A percentile compares a stretch with the other conserved stretches of the same genome.
Conservation (phyloP, 352 stramenopile species). For the Pythium inflatum region DNA sequence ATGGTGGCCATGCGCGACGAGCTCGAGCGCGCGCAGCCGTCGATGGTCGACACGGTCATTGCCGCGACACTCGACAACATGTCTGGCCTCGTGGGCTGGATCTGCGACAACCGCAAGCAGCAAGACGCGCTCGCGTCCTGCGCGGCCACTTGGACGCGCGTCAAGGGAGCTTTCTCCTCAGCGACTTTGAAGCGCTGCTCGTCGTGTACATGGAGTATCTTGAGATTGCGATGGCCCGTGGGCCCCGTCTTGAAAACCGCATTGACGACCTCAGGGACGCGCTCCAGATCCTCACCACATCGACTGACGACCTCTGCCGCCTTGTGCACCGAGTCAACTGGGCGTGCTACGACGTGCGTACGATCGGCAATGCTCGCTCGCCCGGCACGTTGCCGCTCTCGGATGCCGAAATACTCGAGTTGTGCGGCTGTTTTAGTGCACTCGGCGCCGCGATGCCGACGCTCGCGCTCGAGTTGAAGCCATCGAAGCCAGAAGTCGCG, state of each 20-base stretch:
- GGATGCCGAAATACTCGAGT: conserved; percentile 9
- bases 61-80: conserved; percentile 1
- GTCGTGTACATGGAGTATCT: conserved; percentile 24
- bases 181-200: conserved; percentile 20
- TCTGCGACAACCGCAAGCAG: conserved; percentile 4
- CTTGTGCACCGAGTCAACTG: conserved; percentile 8
- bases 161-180: conserved; percentile 19
- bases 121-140: background rate
- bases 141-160: conserved; percentile 6
- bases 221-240: conserved; percentile 7
- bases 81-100: conserved; percentile 1
- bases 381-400: conserved; percentile 12
- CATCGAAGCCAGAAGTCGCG: background rate
- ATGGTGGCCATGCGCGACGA: background rate
- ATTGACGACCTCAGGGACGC: conserved; percentile 19
- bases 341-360: conserved; percentile 19
- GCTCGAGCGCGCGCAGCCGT: conserved; percentile 6
- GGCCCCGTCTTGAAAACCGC: conserved; percentile 2
- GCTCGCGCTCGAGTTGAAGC: conserved; percentile 1
- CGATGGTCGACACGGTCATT: conserved; percentile 15
- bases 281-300: background rate
- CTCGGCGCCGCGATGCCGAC: conserved; percentile 10
- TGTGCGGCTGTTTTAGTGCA: conserved; percentile 19
- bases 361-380: conserved; percentile 21
- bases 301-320: conserved; percentile 4